Evolutionary conservation across 345 rosid species (phyloP).

Genomic region (Eutrema japonicum): DNA sequence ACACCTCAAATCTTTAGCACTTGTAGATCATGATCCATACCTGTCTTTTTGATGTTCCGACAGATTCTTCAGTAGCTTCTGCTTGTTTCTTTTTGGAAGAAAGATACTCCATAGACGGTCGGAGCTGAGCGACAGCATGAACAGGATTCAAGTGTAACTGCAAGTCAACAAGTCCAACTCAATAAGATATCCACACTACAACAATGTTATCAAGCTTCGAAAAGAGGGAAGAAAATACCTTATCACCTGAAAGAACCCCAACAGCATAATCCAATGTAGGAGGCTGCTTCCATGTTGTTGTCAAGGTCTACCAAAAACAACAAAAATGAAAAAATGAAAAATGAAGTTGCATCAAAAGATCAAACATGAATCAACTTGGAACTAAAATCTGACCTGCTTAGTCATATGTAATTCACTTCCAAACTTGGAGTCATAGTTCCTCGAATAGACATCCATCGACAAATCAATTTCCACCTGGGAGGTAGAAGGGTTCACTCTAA

Average conservation of each 20-base stretch:
- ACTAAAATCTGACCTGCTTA: slow-evolving; percentile 63
- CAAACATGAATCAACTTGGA: slow-evolving; percentile 26
- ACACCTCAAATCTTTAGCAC: slow-evolving; percentile 23
- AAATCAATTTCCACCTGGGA: slow-evolving; percentile 75
- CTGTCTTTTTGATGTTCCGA: slow-evolving; percentile 65
- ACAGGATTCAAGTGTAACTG: slow-evolving; percentile 90
- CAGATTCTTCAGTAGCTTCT: slow-evolving; percentile 47
- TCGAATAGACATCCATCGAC: slow-evolving; percentile 58
- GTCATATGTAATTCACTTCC: slow-evolving; percentile 46
- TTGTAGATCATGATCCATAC: slow-evolving; percentile 41
- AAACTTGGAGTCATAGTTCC: slow-evolving; percentile 53
- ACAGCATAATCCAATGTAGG: slow-evolving; percentile 60
- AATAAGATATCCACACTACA: slow-evolving; percentile 29
- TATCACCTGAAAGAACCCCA: slow-evolving; percentile 74
- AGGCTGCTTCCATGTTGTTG: slow-evolving; percentile 58
- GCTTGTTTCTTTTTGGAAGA: slow-evolving; percentile 50
- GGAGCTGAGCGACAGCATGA: slow-evolving; percentile 84
- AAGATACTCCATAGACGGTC: slow-evolving; percentile 64
- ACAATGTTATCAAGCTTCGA: slow-evolving; percentile 15
- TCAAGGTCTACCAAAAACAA: slow-evolving; percentile 56
- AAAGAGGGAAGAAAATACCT: slow-evolving; percentile 54
- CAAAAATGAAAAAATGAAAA: slow-evolving; percentile 1
- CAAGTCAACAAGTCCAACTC: slow-evolving; percentile 42
- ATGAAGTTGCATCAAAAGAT: slow-evolving; percentile 21
- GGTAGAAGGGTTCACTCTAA: slow-evolving; percentile 68